phyloP scores from a whole-genome alignment of 2,329 filamentous ascomycete genomes.

The Botrytis elliptica region DNA sequence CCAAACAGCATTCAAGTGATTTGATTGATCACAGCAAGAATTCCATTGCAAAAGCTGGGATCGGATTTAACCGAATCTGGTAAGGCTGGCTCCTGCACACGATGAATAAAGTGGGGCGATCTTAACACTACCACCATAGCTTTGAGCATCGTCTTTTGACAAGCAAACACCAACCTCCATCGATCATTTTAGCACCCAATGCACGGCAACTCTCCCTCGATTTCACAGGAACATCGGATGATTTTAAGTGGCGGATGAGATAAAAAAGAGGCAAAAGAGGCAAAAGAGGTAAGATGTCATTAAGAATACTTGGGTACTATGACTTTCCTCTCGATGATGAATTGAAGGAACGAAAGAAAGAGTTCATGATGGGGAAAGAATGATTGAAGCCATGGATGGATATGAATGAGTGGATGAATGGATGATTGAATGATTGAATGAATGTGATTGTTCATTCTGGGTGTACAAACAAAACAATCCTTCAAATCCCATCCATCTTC shows the following conservation, averaged over 20 bases:
- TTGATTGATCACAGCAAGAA: background rate
- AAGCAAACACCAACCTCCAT: background rate
- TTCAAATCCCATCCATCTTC: background rate
- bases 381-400: background rate
- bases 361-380: background rate
- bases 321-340: background rate
- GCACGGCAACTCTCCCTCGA: background rate
- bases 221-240: background rate
- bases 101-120: conserved; percentile 8
- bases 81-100: background rate
- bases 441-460: background rate
- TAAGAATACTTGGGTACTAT: background rate
- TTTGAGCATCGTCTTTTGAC: conserved; percentile 6
- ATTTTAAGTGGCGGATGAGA: background rate
- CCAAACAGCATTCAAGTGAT: background rate
- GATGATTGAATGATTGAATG: background rate
- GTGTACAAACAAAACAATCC: no score
- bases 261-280: background rate
- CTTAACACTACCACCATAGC: background rate
- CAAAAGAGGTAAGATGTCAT: background rate
- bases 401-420: background rate
- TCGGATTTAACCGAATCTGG: background rate
- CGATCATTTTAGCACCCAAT: background rate
- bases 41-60: background rate
- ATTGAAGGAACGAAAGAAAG: no score